Percentiles rank a stretch among this genome's conserved stretches.
Evolutionary conservation across 2,329 filamentous ascomycete genomes (phyloP).

Genomic region (Monilinia polystroma): DNA sequence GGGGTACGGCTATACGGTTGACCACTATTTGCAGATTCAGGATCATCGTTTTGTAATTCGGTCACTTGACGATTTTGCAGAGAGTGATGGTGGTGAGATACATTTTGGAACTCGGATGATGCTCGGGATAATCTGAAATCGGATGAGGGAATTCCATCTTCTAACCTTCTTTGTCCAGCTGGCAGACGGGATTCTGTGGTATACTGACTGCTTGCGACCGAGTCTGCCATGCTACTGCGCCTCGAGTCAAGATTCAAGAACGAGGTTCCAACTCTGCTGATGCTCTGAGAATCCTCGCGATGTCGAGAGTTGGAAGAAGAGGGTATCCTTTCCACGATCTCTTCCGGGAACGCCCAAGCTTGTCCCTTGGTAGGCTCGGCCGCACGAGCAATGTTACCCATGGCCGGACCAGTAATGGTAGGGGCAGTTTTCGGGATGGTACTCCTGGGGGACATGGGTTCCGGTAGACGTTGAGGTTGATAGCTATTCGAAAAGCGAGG

Average conservation of each 20-base stretch:
- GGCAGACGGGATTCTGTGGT: constrained; percentile 72
- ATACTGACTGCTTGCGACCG: constrained; percentile 75
- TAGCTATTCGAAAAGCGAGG: constrained; percentile 64
- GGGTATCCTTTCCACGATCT: constrained; percentile 57
- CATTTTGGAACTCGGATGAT: constrained; percentile 52
- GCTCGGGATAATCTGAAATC: constrained; percentile 49
- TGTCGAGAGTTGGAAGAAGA: constrained; percentile 49
- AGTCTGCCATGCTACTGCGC: constrained; percentile 74
- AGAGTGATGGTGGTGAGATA: constrained; percentile 63
- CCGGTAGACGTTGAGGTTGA: constrained; percentile 53
- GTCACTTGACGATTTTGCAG: constrained; percentile 72
- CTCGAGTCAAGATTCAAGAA: constrained; percentile 55
- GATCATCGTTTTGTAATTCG: constrained; percentile 62
- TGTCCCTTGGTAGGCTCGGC: constrained; percentile 79
- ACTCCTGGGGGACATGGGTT: constrained; percentile 24
- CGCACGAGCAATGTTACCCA: constrained; percentile 64
- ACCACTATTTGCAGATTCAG: constrained; percentile 52
- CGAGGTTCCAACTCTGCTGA: constrained; percentile 37
- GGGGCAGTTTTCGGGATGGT: constrained; percentile 63
- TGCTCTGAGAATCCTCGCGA: constrained; percentile 45
- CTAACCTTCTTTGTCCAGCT: constrained; percentile 68
- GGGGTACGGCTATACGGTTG: constrained; percentile 82
- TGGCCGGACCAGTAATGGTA: constrained; percentile 70
- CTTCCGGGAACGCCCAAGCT: constrained; percentile 80
- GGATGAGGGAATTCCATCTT: constrained; percentile 52